These are phyloP conservation scores for Chrysoporthe austroafricana DNA, from an alignment of 2,329 filamentous ascomycete genomes.

Conservation along the genomic window DNA sequence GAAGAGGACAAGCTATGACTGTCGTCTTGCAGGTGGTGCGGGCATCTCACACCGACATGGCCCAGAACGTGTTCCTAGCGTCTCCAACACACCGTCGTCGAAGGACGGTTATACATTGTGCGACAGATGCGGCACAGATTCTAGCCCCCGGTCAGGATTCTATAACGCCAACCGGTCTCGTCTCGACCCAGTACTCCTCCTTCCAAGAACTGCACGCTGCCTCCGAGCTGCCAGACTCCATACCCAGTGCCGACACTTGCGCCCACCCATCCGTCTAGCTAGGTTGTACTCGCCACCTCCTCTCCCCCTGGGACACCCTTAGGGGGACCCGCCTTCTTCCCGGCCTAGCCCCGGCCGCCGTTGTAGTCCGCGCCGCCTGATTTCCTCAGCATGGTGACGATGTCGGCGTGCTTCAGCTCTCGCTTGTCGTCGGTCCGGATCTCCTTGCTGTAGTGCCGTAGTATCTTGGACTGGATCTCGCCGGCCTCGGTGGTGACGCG, in stretches of 20 bases:
- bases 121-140: neutral
- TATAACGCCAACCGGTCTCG: neutral
- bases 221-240: neutral
- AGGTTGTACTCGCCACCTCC: neutral
- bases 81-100: neutral
- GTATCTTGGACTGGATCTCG: conserved; percentile 60
- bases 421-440: conserved; percentile 63
- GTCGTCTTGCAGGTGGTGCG: neutral
- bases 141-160: neutral
- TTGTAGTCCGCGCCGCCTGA: conserved; percentile 75
- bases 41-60: neutral
- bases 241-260: conserved; percentile 1
- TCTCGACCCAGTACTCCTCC: neutral
- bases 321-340: neutral
- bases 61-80: neutral
- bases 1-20: too few relatives aligned
- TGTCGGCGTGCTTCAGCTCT: conserved; percentile 65
- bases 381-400: conserved; percentile 65
- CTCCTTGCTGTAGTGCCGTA: conserved; percentile 68
- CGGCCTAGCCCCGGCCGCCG: conserved; percentile 57
- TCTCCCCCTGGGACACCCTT: neutral
- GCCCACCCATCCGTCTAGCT: neutral
- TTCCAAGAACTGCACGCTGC: neutral
- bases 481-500: conserved; percentile 70
- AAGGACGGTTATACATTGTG: neutral